A percentile compares a stretch with the other conserved stretches of the same genome.
phyloP scores from a whole-genome alignment of 1,139 yeast genomes.

The Hemisphaericaspora xylanilytica region DNA sequence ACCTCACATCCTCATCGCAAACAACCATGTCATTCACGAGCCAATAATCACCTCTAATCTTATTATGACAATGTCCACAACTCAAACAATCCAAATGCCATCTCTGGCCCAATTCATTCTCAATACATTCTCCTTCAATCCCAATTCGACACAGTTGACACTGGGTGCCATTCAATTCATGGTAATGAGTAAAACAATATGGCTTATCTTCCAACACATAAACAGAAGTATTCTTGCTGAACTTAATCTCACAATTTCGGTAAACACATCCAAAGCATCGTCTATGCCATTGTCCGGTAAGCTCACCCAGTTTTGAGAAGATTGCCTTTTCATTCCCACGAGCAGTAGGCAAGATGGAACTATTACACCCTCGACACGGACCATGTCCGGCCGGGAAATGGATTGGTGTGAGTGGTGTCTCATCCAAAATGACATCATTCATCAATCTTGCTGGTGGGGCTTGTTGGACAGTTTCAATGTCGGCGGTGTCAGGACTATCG shows the following conservation, averaged over 20 bases:
- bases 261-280: conserved; percentile 71
- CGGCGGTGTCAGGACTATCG: neutral
- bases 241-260: conserved; percentile 50
- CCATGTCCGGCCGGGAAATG: conserved; percentile 61
- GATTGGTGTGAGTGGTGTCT: conserved; percentile 18
- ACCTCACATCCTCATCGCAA: conserved; percentile 47
- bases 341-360: conserved; percentile 47
- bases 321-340: conserved; percentile 44
- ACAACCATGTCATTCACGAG: conserved; percentile 48
- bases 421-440: neutral
- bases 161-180: conserved; percentile 66
- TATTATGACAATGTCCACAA: conserved; percentile 50
- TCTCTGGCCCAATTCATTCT: conserved; percentile 63
- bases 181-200: conserved; percentile 81
- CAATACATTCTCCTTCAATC: conserved; percentile 89
- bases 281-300: conserved; percentile 95
- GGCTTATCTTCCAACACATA: conserved; percentile 79
- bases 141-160: conserved; percentile 72
- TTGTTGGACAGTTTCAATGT: neutral
- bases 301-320: conserved; percentile 76
- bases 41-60: conserved; percentile 56
- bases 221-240: conserved; percentile 65
- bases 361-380: conserved; percentile 67
- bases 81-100: conserved; percentile 65
- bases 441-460: neutral